Conservation (phyloP, 176 grass and related monocot species). For the Carex cristatella region DNA sequence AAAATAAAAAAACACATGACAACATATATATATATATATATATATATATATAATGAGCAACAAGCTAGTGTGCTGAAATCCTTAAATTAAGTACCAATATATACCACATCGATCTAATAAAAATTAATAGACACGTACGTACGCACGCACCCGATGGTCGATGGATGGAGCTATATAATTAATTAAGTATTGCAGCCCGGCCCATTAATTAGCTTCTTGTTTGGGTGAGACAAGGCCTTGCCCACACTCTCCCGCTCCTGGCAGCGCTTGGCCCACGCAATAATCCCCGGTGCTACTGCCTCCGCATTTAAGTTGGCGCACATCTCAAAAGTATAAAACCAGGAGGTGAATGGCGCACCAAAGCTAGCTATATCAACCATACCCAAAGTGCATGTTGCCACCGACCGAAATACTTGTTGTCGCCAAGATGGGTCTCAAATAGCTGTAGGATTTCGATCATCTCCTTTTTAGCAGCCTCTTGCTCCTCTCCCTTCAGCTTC, state of each 20-base stretch:
- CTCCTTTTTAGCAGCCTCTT: slow-evolving; percentile 9
- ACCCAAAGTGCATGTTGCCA: slow-evolving; percentile 14
- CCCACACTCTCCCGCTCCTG: slow-evolving; percentile 25
- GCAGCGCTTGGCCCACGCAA: slow-evolving; percentile 27
- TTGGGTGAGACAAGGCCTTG: slow-evolving; percentile 3
- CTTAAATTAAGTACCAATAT: too few species aligned
- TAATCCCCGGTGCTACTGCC: slow-evolving; percentile 9
- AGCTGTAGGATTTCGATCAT: slow-evolving; percentile 19
- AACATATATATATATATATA: too few species aligned
- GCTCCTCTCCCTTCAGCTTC: slow-evolving; percentile 25
- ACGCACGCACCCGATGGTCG: too few species aligned
- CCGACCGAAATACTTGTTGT: slow-evolving; percentile 28
- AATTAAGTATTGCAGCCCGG: too few species aligned
- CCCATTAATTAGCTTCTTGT: neutral
- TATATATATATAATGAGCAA: too few species aligned
- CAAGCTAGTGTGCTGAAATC: too few species aligned
- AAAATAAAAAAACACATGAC: too few species aligned
- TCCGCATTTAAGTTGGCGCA: slow-evolving; percentile 13
- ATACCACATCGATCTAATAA: too few species aligned
- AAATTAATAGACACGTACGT: too few species aligned
- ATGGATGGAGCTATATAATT: too few species aligned
- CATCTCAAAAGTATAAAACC: slow-evolving; percentile 26
- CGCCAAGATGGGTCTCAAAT: slow-evolving; percentile 30
- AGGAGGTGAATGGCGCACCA: slow-evolving; percentile 26
- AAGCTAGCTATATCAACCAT: slow-evolving; percentile 22